Evolutionary conservation across 1,139 yeast species (phyloP).

Genomic region (Protomyces macrosporus): DNA sequence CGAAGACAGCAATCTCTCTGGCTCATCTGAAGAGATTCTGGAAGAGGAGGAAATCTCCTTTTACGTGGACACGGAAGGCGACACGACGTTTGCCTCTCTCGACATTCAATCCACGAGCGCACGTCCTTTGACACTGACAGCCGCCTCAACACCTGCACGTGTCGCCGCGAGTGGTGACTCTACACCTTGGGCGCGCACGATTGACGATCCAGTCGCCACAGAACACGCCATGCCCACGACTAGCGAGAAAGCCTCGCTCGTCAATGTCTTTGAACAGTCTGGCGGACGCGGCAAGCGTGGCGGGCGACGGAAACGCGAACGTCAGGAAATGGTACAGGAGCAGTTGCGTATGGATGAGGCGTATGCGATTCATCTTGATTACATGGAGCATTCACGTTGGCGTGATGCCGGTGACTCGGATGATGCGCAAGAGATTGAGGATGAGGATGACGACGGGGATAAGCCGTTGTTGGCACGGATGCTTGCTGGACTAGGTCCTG

Average conservation of each 20-base stretch:
- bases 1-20: background rate
- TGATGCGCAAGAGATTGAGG: background rate
- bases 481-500: conserved; percentile 6
- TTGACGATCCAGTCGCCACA: conserved; percentile 7
- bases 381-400: conserved; percentile 23
- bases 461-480: conserved; percentile 10
- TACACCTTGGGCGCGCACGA: conserved; percentile 22
- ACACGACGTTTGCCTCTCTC: background rate
- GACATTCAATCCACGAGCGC: background rate
- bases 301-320: conserved; percentile 3
- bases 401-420: background rate
- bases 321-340: background rate
- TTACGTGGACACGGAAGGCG: background rate
- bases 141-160: background rate
- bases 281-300: conserved; percentile 6
- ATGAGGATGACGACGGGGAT: background rate
- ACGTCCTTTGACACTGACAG: background rate
- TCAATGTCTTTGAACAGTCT: background rate
- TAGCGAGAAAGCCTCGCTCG: background rate
- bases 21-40: background rate
- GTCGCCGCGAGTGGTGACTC: background rate
- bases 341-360: conserved; percentile 4
- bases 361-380: conserved; percentile 11
- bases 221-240: background rate
- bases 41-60: background rate